Evolutionary conservation across 2,329 filamentous ascomycete species (phyloP).

Genomic region (Colletotrichum abscissum): DNA sequence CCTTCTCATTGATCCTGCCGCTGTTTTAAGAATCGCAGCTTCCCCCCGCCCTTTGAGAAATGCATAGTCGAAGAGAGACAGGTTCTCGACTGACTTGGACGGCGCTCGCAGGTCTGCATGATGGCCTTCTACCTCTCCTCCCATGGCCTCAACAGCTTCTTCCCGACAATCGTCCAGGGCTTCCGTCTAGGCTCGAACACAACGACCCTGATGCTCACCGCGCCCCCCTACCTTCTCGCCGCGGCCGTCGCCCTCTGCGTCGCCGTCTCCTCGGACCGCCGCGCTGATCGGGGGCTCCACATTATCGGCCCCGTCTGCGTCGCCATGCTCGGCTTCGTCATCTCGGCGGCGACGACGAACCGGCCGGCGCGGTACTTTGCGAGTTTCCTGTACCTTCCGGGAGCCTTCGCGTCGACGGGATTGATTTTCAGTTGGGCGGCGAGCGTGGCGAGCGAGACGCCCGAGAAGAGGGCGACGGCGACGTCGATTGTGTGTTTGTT

Average conservation of each 20-base stretch:
- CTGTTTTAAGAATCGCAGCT: background rate
- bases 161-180: conserved; percentile 48
- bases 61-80: background rate
- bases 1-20: too few species aligned
- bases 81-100: background rate
- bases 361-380: conserved; percentile 62
- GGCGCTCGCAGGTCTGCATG: conserved; percentile 29
- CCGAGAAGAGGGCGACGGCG: conserved; percentile 50
- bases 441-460: conserved; percentile 46
- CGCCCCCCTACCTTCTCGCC: conserved; percentile 41
- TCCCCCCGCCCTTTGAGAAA: background rate
- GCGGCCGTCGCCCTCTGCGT: conserved; percentile 33
- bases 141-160: conserved; percentile 42
- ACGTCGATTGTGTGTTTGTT: conserved; percentile 50
- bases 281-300: conserved; percentile 38
- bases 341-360: conserved; percentile 66
- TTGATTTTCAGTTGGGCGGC: conserved; percentile 50
- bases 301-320: conserved; percentile 44
- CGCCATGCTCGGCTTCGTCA: conserved; percentile 66
- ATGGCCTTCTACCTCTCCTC: conserved; percentile 38
- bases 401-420: conserved; percentile 41
- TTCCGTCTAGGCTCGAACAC: conserved; percentile 39
- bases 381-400: conserved; percentile 44
- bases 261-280: conserved; percentile 38
- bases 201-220: conserved; percentile 45